Evolutionary conservation across 2,329 filamentous ascomycete genomes (phyloP).

Genomic region (Aspergillus neoniger): DNA sequence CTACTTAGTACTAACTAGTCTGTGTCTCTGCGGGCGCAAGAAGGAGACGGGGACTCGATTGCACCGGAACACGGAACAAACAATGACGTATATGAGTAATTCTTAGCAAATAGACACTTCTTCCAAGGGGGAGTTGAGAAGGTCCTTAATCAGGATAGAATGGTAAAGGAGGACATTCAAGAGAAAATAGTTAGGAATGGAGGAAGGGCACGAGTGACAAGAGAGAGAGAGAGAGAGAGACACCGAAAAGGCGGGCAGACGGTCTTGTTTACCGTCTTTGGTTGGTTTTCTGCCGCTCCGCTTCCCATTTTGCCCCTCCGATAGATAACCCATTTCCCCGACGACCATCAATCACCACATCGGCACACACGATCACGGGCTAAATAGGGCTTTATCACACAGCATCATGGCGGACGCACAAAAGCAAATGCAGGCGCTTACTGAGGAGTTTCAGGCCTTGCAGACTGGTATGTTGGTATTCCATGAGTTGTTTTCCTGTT

Average conservation of each 20-base stretch:
- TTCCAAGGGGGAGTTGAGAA: no score
- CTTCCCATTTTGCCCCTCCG: constrained; percentile 31
- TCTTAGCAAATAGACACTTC: no score
- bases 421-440: constrained; percentile 75
- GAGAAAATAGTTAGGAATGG: not conserved
- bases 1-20: no score
- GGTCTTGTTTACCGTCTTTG: constrained; percentile 20
- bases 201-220: constrained; percentile 4
- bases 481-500: not conserved
- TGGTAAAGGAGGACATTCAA: no score
- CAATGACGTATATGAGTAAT: no score
- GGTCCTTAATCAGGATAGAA: no score
- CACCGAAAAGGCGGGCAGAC: constrained; percentile 19
- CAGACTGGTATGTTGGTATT: constrained; percentile 67
- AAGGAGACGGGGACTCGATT: constrained; percentile 11
- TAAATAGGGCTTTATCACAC: no score
- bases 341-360: constrained; percentile 20
- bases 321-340: constrained; percentile 22
- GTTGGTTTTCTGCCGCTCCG: constrained; percentile 19
- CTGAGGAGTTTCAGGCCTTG: constrained; percentile 83
- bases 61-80: not conserved
- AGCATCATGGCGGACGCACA: constrained; percentile 69
- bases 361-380: not conserved
- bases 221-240: constrained; percentile 6
- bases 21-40: constrained; percentile 11